Evolutionary conservation across 2,329 filamentous ascomycete species (phyloP).

Genomic region (Coniosporium uncinatum): DNA sequence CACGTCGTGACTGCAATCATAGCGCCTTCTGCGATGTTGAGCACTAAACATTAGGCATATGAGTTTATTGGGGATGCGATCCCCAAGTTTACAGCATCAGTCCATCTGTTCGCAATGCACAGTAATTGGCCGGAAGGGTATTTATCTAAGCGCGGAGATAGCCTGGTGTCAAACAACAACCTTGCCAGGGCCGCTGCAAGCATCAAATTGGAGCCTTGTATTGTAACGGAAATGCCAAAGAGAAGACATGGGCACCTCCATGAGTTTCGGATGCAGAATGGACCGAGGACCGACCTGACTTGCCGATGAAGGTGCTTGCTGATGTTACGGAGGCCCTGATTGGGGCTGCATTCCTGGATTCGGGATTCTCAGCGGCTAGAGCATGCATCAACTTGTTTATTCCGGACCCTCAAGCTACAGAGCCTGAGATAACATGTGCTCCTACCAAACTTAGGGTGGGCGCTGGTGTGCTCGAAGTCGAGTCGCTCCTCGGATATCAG

Average conservation of each 20-base stretch:
- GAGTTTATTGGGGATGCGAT: conserved; percentile 84
- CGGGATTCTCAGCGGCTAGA: conserved; percentile 58
- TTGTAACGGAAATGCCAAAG: no score
- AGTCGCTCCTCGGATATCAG: conserved; percentile 59
- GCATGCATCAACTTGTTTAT: conserved; percentile 63
- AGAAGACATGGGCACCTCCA: no score
- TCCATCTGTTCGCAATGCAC: conserved; percentile 57
- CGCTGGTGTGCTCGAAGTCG: no score
- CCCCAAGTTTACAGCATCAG: conserved; percentile 66
- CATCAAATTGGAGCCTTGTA: no score
- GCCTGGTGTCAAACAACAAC: conserved; percentile 68
- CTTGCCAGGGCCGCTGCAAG: no score
- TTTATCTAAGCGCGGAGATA: conserved; percentile 62
- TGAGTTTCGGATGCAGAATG: no score
- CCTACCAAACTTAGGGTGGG: no score
- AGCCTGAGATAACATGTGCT: no score
- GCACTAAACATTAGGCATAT: no score
- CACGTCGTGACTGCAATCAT: no score
- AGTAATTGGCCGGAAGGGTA: conserved; percentile 71
- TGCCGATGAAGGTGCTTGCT: conserved; percentile 73
- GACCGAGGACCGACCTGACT: no score
- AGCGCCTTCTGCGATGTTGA: no score
- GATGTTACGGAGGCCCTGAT: conserved; percentile 86
- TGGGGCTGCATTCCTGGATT: conserved; percentile 66
- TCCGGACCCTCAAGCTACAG: conserved; percentile 38